Evolutionary conservation across 2,329 filamentous ascomycete species (phyloP), one percentile per base, ranked within the genome.

Genomic region (Dactylellina leptospora): DNA sequence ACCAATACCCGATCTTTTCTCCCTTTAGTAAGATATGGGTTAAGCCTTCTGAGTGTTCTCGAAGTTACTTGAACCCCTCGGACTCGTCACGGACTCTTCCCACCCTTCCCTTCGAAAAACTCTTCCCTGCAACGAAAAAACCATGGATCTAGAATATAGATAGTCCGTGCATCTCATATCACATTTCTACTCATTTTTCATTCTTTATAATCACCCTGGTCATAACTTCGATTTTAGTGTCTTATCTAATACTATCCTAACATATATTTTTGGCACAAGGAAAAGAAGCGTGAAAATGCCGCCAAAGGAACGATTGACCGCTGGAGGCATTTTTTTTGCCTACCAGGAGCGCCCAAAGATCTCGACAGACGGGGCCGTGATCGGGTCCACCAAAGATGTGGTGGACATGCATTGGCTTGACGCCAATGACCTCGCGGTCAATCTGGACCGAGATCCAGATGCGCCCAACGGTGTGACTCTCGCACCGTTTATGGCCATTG

Each of bases 361-460:
- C 16, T 63, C 68, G 9, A 54, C 53, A 3, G 28, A 16, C 13
- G 68, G 68, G 38, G 8, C 5, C 2, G 20, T 72, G 20, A 64
- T 23, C 22, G 68, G 68, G 8, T 72, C 68, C 22, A 54, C 53
- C 0, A 72, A 72, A 40, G 68, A 64, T 55, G 58, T 72, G 4
- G 68, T 72, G 5, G 50, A 23, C 25, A 72, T 72, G 68, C 50
- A 72, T 16, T 72, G 68, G 68, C 40, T 72, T 5, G 47, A 72
- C 40, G 68, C 68, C 25, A 59, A 72, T 8, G 68, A 72, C 28
- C 48, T 72, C 13, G n/a, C 45, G 3, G 23, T 60, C 27, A 28
- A 44, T 36, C 25, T 64, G 2, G 68, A 60, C 8, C 25, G 45
- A 13, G 59, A 44, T 4, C 16, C 51, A 8, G 51, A 54, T 18